A percentile compares a stretch with the other conserved stretches of the same genome.
These are phyloP conservation scores for Euphorbia peplus DNA, from an alignment of 345 rosid genomes.

Conservation along the genomic window DNA sequence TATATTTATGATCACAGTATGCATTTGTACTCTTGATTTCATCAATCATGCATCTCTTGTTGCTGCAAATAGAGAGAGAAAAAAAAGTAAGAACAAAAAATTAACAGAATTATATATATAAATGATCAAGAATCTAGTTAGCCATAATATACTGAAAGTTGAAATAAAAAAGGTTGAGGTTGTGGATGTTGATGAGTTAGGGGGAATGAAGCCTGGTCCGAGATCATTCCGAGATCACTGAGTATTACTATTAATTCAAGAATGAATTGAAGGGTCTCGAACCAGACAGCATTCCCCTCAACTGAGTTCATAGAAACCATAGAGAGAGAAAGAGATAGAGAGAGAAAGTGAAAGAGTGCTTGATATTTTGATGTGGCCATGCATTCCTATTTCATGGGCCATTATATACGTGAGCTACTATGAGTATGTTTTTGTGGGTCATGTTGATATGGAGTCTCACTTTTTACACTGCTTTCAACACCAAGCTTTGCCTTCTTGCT, in stretches of 20 bases:
- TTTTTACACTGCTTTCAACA: constrained; percentile 21
- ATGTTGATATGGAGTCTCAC: constrained; percentile 26
- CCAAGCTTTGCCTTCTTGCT: no score
- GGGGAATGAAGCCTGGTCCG: constrained; percentile 77
- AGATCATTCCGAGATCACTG: constrained; percentile 37
- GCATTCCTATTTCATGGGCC: constrained; percentile 25
- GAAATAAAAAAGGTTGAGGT: no score
- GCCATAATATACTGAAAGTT: no score
- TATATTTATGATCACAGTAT: no score
- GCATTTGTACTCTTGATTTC: constrained; percentile 6
- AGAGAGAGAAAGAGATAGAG: neutral
- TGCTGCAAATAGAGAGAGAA: neutral
- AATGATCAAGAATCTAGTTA: neutral
- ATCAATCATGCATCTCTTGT: neutral
- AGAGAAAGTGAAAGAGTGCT: constrained; percentile 12
- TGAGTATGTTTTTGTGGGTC: constrained; percentile 31
- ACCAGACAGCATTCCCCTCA: constrained; percentile 68
- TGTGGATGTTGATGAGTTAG: constrained; percentile 20
- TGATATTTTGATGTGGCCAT: constrained; percentile 37
- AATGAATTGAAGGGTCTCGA: constrained; percentile 53
- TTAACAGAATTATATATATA: neutral
- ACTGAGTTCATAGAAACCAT: constrained; percentile 19
- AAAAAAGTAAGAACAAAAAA: neutral
- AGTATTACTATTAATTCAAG: neutral
- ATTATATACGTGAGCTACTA: constrained; percentile 41